These are phyloP conservation scores for Ustilago esculenta DNA, from an alignment of 1,284 basidiomycete genomes.

Conservation along the genomic window DNA sequence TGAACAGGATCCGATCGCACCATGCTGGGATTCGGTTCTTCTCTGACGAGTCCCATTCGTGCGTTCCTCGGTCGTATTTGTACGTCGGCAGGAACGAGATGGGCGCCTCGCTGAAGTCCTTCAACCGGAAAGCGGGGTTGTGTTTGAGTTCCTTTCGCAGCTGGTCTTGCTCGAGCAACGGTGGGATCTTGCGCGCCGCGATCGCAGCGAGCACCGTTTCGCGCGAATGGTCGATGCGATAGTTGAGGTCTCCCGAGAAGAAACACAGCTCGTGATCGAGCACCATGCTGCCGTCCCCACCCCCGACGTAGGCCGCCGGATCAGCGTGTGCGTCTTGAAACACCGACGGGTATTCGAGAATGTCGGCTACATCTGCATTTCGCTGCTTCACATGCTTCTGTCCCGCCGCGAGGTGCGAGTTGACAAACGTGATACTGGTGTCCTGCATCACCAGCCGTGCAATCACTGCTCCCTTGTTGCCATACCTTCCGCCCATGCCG, in stretches of 20 bases:
- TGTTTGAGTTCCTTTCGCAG: constrained; percentile 84
- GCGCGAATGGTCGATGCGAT: constrained; percentile 89
- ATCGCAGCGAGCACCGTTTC: constrained; percentile 80
- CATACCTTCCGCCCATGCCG: constrained; percentile 90
- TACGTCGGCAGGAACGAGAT: constrained; percentile 77
- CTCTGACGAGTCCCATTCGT: constrained; percentile 85
- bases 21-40: constrained; percentile 90
- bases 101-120: constrained; percentile 80
- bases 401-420: constrained; percentile 94
- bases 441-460: constrained; percentile 89
- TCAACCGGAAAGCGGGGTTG: constrained; percentile 86
- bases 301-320: constrained; percentile 78
- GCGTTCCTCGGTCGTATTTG: constrained; percentile 83
- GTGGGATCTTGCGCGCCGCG: constrained; percentile 74
- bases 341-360: constrained; percentile 51
- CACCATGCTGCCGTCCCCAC: constrained; percentile 92
- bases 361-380: constrained; percentile 83
- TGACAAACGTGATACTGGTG: constrained; percentile 81
- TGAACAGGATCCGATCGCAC: constrained; percentile 92
- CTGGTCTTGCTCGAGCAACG: constrained; percentile 83
- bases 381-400: constrained; percentile 82
- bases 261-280: constrained; percentile 94
- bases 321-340: constrained; percentile 32
- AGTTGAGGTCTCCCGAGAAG: constrained; percentile 74
- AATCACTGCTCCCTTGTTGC: constrained; percentile 96